Conservation (phyloP, 106 monocot species). For the Alisma plantagoaquatica region DNA sequence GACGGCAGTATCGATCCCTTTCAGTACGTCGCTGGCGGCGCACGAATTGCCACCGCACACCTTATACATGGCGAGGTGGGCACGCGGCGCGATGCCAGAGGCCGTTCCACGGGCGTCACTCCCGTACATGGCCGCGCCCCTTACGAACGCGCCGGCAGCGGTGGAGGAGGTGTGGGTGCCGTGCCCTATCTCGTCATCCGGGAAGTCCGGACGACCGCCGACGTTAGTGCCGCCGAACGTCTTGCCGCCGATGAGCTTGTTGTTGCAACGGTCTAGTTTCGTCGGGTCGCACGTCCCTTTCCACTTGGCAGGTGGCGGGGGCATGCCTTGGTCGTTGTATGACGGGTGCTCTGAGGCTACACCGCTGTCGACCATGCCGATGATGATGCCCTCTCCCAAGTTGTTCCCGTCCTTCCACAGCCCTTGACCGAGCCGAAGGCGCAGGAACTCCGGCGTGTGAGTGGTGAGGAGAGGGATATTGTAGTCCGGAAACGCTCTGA, state of each 20-base stretch:
- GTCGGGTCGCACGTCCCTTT: conserved; percentile 3
- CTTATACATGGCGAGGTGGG: conserved; percentile 14
- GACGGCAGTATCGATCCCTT: conserved; percentile 8
- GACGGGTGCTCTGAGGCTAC: conserved; percentile 29
- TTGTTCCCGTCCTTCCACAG: not conserved
- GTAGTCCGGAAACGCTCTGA: not conserved
- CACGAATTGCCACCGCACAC: not conserved
- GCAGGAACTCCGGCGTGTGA: conserved; percentile 8
- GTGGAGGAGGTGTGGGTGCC: conserved; percentile 15
- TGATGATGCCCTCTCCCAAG: conserved; percentile 2
- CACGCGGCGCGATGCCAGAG: conserved; percentile 6
- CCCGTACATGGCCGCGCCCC: not conserved
- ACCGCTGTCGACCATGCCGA: conserved; percentile 14
- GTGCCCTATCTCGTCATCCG: conserved; percentile 6
- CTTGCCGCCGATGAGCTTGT: conserved; percentile 9
- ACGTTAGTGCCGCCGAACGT: not conserved
- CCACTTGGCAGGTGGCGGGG: conserved; percentile 33
- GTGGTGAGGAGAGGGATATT: not conserved
- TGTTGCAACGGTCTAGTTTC: conserved; percentile 10
- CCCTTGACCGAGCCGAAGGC: not conserved
- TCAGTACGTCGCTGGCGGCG: not conserved
- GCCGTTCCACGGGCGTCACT: conserved; percentile 6
- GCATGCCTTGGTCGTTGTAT: conserved; percentile 24
- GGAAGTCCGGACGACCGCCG: not conserved
- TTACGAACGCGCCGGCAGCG: conserved; percentile 3